These are phyloP conservation scores for Coemansia guatemalensis DNA, from an alignment of 192 early-diverging fungal genomes.

Conservation along the genomic window DNA sequence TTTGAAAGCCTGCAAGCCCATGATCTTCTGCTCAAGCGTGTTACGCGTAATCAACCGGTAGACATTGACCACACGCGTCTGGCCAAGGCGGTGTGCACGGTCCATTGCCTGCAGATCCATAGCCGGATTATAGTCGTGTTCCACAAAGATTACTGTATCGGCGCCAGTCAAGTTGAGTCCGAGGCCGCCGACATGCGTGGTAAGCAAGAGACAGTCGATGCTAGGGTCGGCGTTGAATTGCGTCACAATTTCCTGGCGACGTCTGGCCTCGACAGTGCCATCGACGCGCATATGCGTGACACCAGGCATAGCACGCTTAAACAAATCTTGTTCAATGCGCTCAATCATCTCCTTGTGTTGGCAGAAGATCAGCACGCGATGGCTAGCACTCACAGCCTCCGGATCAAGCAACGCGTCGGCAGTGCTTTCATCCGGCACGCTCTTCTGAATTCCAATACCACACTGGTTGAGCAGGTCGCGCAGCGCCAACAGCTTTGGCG, in stretches of 20 bases:
- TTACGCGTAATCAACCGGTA: conserved; percentile 96
- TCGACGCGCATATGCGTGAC: conserved; percentile 95
- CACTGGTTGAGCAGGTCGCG: conserved; percentile 89
- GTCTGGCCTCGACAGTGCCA: conserved; percentile 77
- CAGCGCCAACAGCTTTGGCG: conserved; percentile 91
- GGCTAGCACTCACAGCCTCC: conserved; percentile 65
- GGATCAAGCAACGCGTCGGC: conserved; percentile 3
- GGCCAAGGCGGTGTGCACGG: conserved; percentile 96
- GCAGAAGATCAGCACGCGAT: conserved; percentile 96
- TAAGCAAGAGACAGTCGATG: conserved; percentile 92
- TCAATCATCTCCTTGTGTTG: conserved; percentile 96
- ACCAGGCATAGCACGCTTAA: conserved; percentile 75
- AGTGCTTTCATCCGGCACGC: not conserved
- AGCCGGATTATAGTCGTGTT: conserved; percentile 99
- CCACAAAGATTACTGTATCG: conserved; percentile 99
- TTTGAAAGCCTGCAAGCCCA: conserved; percentile 99
- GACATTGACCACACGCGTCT: conserved; percentile 96
- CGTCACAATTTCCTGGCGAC: conserved; percentile 88
- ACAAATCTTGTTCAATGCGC: conserved; percentile 91
- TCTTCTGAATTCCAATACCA: conserved; percentile 77
- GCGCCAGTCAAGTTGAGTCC: conserved; percentile 98
- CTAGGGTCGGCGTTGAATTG: conserved; percentile 96
- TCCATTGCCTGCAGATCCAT: conserved; percentile 99
- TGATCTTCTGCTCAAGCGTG: conserved; percentile 99
- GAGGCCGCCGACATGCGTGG: conserved; percentile 95